These are phyloP conservation scores for Candida maesae DNA, from an alignment of 805 yeast species.

Conservation along the genomic window DNA sequence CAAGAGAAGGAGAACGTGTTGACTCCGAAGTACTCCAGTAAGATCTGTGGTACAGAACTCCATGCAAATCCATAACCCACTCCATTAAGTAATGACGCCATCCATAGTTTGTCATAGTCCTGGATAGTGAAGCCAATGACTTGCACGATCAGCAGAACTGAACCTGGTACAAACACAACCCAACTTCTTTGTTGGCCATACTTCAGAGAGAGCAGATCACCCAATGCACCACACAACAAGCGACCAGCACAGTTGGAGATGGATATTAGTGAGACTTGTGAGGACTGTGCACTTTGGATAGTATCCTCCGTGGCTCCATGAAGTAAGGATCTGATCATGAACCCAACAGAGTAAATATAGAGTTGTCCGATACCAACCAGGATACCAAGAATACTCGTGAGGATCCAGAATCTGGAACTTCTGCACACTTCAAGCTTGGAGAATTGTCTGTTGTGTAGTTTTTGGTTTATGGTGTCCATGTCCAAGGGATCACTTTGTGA, in stretches of 20 bases:
- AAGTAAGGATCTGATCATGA: conserved; percentile 52
- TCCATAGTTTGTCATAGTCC: conserved; percentile 38
- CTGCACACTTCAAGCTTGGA: conserved; percentile 23
- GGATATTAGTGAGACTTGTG: conserved; percentile 71
- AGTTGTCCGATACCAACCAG: conserved; percentile 68
- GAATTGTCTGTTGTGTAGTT: conserved; percentile 2
- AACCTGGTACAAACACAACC: conserved; percentile 51
- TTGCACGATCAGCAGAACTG: conserved; percentile 48
- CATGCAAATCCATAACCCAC: conserved; percentile 70
- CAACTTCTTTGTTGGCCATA: conserved; percentile 46
- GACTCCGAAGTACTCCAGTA: conserved; percentile 74
- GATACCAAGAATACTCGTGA: conserved; percentile 48
- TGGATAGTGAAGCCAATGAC: conserved; percentile 37
- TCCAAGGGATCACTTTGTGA: background rate
- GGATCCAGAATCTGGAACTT: conserved; percentile 43
- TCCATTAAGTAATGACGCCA: conserved; percentile 57
- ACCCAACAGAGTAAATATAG: conserved; percentile 74
- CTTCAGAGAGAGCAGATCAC: conserved; percentile 53
- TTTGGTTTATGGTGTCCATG: conserved; percentile 2
- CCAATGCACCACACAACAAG: conserved; percentile 55
- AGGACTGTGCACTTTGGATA: conserved; percentile 55
- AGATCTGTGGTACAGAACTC: conserved; percentile 70
- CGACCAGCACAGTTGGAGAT: conserved; percentile 66
- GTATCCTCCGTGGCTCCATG: conserved; percentile 18
- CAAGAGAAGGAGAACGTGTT: conserved; percentile 63